Percentiles rank a stretch among this genome's conserved stretches.
These are phyloP conservation scores for Henckelia pumila DNA, from an alignment of 257 asterid genomes.

Conservation along the genomic window DNA sequence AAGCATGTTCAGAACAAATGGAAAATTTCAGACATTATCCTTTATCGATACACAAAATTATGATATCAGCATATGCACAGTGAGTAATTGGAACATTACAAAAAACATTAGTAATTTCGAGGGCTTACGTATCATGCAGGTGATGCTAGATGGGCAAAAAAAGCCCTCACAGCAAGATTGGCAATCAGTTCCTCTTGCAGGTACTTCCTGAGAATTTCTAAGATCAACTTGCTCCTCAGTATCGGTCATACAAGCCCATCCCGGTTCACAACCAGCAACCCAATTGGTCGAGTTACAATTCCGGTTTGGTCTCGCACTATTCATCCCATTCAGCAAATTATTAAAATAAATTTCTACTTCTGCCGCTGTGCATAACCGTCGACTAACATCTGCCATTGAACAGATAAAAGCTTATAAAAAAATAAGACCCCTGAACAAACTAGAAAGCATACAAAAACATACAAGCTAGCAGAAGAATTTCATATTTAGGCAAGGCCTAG, in stretches of 20 bases:
- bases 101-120: background rate
- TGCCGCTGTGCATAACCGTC: slow-evolving; percentile 69
- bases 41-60: too few species aligned
- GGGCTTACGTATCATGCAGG: slow-evolving; percentile 93
- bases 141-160: slow-evolving; percentile 76
- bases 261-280: slow-evolving; percentile 82
- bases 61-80: background rate
- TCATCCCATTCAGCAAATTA: slow-evolving; percentile 43
- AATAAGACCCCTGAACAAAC: background rate
- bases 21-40: background rate
- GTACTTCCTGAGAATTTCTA: slow-evolving; percentile 38
- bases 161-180: slow-evolving; percentile 85
- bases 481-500: background rate
- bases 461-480: background rate
- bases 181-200: slow-evolving; percentile 62
- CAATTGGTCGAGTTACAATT: slow-evolving; percentile 77
- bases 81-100: background rate
- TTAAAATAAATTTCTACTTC: slow-evolving; percentile 59
- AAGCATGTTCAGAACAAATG: background rate
- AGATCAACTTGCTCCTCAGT: slow-evolving; percentile 39
- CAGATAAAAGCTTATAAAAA: slow-evolving; percentile 14
- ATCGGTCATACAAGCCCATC: slow-evolving; percentile 77
- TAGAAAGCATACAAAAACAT: background rate
- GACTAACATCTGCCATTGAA: slow-evolving; percentile 48
- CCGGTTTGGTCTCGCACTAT: slow-evolving; percentile 45